Percentiles rank a stretch among this genome's conserved stretches.
These are phyloP conservation scores for Lentinula boryana DNA, from an alignment of 768 basidiomycete genomes.

Conservation along the genomic window DNA sequence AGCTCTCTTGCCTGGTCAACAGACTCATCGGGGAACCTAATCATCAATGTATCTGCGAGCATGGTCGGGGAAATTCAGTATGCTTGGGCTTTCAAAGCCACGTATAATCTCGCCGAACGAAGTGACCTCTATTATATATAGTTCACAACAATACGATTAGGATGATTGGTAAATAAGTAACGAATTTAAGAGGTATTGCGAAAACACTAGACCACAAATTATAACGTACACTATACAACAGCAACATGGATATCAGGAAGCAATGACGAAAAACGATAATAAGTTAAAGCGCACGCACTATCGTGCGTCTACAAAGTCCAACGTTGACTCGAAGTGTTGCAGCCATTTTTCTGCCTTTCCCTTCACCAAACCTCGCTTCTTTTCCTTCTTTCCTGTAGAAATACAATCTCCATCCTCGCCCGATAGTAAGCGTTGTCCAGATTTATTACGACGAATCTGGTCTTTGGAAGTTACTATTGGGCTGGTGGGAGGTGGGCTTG, in stretches of 20 bases:
- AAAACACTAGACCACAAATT: not conserved
- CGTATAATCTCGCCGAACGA: constrained; percentile 15
- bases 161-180: not conserved
- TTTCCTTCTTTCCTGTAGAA: constrained; percentile 4
- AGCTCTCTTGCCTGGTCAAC: constrained; percentile 21
- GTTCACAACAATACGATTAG: not conserved
- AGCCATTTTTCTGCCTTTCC: constrained; percentile 7
- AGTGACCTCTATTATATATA: not conserved
- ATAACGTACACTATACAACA: not conserved
- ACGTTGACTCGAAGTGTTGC: constrained; percentile 1
- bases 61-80: constrained; percentile 19
- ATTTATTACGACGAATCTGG: not conserved
- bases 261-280: not conserved
- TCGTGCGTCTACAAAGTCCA: constrained; percentile 5
- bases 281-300: not conserved
- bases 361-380: constrained; percentile 3
- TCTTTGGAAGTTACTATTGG: not conserved
- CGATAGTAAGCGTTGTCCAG: not conserved
- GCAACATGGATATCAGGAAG: not conserved
- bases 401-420: not conserved
- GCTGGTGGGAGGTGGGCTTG: not conserved
- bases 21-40: constrained; percentile 8
- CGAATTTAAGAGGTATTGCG: not conserved
- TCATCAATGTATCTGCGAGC: constrained; percentile 20
- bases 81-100: constrained; percentile 37